These are phyloP conservation scores for Oleoguttula mirabilis DNA, from an alignment of 495 filamentous ascomycete genomes.

Conservation along the genomic window DNA sequence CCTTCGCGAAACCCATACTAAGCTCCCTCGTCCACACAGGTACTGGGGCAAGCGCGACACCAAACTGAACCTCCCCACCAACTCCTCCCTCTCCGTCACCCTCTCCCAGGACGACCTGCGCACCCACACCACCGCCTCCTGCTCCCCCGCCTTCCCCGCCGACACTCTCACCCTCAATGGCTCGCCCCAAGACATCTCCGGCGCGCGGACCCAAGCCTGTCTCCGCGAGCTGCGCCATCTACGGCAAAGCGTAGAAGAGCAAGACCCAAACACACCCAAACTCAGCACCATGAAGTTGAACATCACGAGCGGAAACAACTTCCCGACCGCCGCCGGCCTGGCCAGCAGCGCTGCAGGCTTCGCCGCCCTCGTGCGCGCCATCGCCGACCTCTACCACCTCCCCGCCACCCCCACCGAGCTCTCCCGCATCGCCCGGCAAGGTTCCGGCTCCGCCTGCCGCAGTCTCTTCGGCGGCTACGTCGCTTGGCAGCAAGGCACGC, in stretches of 20 bases:
- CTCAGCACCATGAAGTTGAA: slow-evolving; percentile 62
- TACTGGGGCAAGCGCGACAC: slow-evolving; percentile 98
- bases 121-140: slow-evolving; percentile 91
- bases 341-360: slow-evolving; percentile 89
- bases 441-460: slow-evolving; percentile 85
- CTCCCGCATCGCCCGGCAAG: slow-evolving; percentile 82
- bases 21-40: slow-evolving; percentile 35
- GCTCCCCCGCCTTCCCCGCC: slow-evolving; percentile 59
- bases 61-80: slow-evolving; percentile 88
- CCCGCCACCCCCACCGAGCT: slow-evolving; percentile 66
- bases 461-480: slow-evolving; percentile 90
- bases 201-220: slow-evolving; percentile 81
- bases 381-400: slow-evolving; percentile 83
- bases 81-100: slow-evolving; percentile 91
- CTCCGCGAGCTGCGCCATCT: slow-evolving; percentile 71
- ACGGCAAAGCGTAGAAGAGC: slow-evolving; percentile 58
- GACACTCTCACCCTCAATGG: slow-evolving; percentile 81
- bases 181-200: slow-evolving; percentile 67
- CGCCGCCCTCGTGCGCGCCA: slow-evolving; percentile 82
- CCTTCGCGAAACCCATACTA: slow-evolving; percentile 13
- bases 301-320: slow-evolving; percentile 91
- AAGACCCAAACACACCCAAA: slow-evolving; percentile 59
- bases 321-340: slow-evolving; percentile 94
- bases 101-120: slow-evolving; percentile 87
- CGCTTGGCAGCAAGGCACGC: slow-evolving; percentile 69